Conservation (phyloP, 164 flowering plant species). For the Annona squamosa region DNA sequence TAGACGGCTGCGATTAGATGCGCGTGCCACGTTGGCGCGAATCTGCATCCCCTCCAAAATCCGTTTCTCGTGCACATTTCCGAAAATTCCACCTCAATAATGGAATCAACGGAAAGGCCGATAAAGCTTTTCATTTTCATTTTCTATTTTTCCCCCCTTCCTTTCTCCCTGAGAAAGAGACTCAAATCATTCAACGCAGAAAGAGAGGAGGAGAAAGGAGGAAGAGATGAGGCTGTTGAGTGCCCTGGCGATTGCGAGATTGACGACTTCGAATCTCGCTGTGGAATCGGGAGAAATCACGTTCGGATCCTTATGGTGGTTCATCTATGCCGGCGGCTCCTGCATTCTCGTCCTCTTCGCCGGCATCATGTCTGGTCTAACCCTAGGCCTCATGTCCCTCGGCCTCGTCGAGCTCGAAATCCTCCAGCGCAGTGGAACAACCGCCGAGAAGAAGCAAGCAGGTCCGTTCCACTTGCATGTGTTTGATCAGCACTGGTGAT, state of each 20-base stretch:
- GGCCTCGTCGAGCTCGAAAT: constrained; percentile 49
- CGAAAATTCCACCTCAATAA: neutral
- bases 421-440: constrained; percentile 37
- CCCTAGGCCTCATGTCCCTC: constrained; percentile 42
- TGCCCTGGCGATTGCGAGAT: constrained; percentile 22
- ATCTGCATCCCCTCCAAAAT: neutral
- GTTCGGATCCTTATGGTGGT: constrained; percentile 32
- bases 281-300: constrained; percentile 10
- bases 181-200: neutral
- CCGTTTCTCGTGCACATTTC: neutral
- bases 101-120: no score
- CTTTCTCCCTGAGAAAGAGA: neutral
- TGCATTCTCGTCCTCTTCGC: constrained; percentile 38
- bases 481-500: no score
- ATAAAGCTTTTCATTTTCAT: no score
- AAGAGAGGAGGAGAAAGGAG: neutral
- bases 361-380: constrained; percentile 46
- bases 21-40: neutral
- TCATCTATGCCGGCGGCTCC: constrained; percentile 29
- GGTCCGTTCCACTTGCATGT: constrained; percentile 13
- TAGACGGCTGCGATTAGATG: no score
- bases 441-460: constrained; percentile 42
- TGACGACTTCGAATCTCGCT: neutral
- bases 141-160: neutral
- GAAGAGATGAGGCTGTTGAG: constrained; percentile 32